Conservation (phyloP, 345 rosid genomes). For the Citrus maxima region DNA sequence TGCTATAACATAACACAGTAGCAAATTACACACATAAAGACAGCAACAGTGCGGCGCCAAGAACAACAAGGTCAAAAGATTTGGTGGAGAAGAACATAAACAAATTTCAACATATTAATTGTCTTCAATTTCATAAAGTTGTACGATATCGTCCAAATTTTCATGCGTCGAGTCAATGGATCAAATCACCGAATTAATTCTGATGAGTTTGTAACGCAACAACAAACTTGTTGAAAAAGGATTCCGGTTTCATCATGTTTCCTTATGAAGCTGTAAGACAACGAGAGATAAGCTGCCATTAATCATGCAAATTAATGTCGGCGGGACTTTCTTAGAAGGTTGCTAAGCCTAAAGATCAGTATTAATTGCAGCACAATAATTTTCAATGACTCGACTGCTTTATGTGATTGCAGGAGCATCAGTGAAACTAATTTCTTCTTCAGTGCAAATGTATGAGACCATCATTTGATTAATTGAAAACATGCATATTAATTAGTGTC, state of each 20-base stretch:
- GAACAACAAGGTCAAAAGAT: not conserved
- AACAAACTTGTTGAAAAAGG: not conserved
- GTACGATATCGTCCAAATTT: not conserved
- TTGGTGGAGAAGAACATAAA: not conserved
- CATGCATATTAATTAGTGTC: not conserved
- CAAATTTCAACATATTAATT: not conserved
- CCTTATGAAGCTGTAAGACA: not conserved
- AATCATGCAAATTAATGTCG: not conserved
- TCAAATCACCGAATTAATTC: conserved; percentile 19
- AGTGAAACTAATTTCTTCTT: not conserved
- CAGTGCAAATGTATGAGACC: not conserved
- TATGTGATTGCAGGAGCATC: not conserved
- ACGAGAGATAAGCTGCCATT: not conserved
- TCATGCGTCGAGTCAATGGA: not conserved
- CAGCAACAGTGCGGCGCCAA: not conserved
- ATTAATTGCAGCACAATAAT: too few species aligned
- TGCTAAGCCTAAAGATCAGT: not conserved
- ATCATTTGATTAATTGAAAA: not conserved
- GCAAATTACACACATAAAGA: not conserved
- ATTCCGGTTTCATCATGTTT: not conserved
- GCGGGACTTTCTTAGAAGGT: not conserved
- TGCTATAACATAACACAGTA: not conserved
- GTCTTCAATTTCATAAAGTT: not conserved
- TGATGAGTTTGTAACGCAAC: not conserved
- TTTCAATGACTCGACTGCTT: not conserved